Evolutionary conservation across 1,284 basidiomycete species (phyloP).

Genomic region (Leccinum fallax): DNA sequence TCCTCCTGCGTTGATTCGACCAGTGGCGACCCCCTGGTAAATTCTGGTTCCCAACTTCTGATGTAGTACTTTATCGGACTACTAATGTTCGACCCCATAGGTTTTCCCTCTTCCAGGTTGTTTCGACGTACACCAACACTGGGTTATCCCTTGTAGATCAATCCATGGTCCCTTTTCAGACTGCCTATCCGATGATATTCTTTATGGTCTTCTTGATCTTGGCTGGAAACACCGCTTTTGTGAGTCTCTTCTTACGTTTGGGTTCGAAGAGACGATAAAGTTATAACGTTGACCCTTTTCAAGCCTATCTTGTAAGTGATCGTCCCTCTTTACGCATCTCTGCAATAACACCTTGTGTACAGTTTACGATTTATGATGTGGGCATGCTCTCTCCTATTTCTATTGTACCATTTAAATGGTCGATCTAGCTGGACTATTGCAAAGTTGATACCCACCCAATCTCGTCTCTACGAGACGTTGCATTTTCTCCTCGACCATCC

Average conservation of each 20-base stretch:
- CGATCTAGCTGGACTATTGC: slow-evolving; percentile 69
- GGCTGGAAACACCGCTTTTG: slow-evolving; percentile 91
- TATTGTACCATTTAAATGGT: slow-evolving; percentile 1
- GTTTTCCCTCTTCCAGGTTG: slow-evolving; percentile 87
- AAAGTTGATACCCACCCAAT: slow-evolving; percentile 60
- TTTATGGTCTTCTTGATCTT: slow-evolving; percentile 59
- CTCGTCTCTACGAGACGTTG: slow-evolving; percentile 77
- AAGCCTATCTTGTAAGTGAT: slow-evolving; percentile 75
- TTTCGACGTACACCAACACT: slow-evolving; percentile 89
- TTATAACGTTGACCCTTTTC: neutral
- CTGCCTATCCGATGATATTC: slow-evolving; percentile 75
- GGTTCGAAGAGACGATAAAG: neutral
- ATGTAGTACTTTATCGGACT: neutral
- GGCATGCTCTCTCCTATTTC: slow-evolving; percentile 8
- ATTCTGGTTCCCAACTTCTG: slow-evolving; percentile 3
- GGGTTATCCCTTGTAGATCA: slow-evolving; percentile 89
- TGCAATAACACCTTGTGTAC: neutral
- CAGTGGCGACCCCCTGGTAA: slow-evolving; percentile 63
- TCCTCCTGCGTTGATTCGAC: slow-evolving; percentile 54
- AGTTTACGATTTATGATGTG: slow-evolving; percentile 38
- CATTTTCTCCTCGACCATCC: slow-evolving; percentile 96
- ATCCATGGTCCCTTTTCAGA: slow-evolving; percentile 88
- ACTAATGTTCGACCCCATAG: slow-evolving; percentile 39
- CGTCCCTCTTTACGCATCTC: neutral
- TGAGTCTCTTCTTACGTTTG: slow-evolving; percentile 49